phyloP scores from a whole-genome alignment of 371 early-diverging fungal genomes.

The Saksenaea vasiformis region DNA sequence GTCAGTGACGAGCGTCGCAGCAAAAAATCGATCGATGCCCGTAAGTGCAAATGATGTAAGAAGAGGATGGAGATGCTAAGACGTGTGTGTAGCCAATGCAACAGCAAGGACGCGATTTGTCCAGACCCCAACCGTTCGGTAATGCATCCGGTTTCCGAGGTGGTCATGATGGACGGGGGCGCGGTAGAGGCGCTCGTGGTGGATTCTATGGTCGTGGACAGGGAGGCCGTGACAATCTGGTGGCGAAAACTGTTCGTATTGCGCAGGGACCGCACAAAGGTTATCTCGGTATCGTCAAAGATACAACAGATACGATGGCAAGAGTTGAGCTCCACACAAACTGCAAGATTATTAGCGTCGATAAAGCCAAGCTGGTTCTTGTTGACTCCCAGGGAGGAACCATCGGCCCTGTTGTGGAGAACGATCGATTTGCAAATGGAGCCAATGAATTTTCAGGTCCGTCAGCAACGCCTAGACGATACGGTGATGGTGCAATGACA shows the following conservation, averaged over 20 bases:
- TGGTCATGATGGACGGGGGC: slow-evolving; percentile 41
- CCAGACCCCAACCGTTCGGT: slow-evolving; percentile 15
- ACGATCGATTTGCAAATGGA: slow-evolving; percentile 20
- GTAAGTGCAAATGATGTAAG: background rate
- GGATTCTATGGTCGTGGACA: slow-evolving; percentile 73
- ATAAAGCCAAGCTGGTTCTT: slow-evolving; percentile 71
- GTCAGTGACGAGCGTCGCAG: slow-evolving; percentile 46
- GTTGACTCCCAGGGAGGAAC: slow-evolving; percentile 47
- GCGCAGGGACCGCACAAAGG: slow-evolving; percentile 96
- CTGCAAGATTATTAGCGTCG: slow-evolving; percentile 75
- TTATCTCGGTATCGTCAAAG: slow-evolving; percentile 96
- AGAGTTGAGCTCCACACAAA: slow-evolving; percentile 96
- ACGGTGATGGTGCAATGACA: slow-evolving; percentile 55
- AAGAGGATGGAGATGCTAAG: background rate
- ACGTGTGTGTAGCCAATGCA: background rate
- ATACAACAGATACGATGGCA: slow-evolving; percentile 73
- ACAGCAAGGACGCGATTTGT: slow-evolving; percentile 8
- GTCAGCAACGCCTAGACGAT: slow-evolving; percentile 43
- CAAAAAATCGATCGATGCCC: slow-evolving; percentile 23
- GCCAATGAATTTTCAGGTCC: slow-evolving; percentile 35
- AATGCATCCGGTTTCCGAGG: slow-evolving; percentile 26
- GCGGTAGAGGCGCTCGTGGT: slow-evolving; percentile 58
- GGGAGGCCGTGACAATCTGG: slow-evolving; percentile 81
- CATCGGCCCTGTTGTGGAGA: slow-evolving; percentile 42
- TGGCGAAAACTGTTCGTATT: slow-evolving; percentile 89